A percentile compares a stretch with the other conserved stretches of the same genome.
Evolutionary conservation across 805 yeast genomes (phyloP).

Genomic region (Lipomyces yamanashiensis): DNA sequence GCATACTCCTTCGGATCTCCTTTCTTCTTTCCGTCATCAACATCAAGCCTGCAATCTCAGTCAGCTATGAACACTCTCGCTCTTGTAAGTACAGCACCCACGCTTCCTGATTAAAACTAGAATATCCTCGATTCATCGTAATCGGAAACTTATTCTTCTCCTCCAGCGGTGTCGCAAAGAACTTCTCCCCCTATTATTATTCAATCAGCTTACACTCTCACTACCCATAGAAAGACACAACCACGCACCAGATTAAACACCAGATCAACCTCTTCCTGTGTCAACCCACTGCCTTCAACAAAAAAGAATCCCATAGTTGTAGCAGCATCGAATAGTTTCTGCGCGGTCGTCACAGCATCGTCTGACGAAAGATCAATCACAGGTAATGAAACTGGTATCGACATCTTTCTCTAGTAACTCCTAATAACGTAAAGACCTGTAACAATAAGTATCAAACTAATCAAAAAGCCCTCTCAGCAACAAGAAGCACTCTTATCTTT

Average conservation of each 20-base stretch:
- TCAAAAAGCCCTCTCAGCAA: too few relatives aligned
- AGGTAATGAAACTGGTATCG: constrained; percentile 24
- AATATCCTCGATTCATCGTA: constrained; percentile 66
- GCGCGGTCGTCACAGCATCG: constrained; percentile 51
- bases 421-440: too few relatives aligned
- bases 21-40: constrained; percentile 45
- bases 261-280: constrained; percentile 57
- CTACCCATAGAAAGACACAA: not conserved
- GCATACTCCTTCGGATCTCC: constrained; percentile 52
- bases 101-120: constrained; percentile 59
- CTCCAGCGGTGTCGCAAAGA: constrained; percentile 56
- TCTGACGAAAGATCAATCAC: constrained; percentile 58
- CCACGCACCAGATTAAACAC: constrained; percentile 49
- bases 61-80: not conserved
- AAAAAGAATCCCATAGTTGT: constrained; percentile 68
- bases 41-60: constrained; percentile 38
- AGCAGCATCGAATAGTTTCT: constrained; percentile 61
- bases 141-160: constrained; percentile 59
- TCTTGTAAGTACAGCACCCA: constrained; percentile 35
- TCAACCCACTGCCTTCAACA: constrained; percentile 69
- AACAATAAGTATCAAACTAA: too few relatives aligned
- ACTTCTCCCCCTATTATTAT: constrained; percentile 48
- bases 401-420: not conserved
- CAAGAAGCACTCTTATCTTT: too few relatives aligned
- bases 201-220: not conserved